Base-by-base conservation (phyloP, 163 green algal genomes). In the Chlamydomonas reinhardtii region DNA sequence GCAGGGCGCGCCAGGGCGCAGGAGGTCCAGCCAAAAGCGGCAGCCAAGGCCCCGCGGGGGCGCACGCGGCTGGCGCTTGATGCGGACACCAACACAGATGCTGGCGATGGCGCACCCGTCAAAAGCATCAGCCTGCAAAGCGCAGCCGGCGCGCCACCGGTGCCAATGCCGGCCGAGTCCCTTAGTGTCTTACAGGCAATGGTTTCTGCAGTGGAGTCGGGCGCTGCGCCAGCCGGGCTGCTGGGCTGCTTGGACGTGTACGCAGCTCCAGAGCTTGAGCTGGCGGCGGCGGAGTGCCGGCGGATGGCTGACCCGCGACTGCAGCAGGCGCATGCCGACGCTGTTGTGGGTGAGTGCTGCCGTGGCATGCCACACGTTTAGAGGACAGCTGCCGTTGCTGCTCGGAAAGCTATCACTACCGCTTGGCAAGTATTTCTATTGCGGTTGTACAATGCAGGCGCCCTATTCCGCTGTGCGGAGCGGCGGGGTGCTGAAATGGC, bases 241-340 rank as follows among this genome's bases (percentile, higher is more conserved):
- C 69, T 79, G 11, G 71, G 79, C 17, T 52, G 52, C 2, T 29
- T 86, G 56, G 80, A 86, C 56, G n/a, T 73, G 48, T 86, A 86
- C 69, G 80, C 80, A 1, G 35, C 54, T 1, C 70, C 65, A 29
- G 80, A 86, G 70, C 70, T 86, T 8, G 80, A 86, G 54, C 16
- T 80, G 27, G 54, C 48, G 70, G 31, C 68, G 54, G 80, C 79
- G 56, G 80, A 86, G 56, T 29, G 54, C 80, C 79, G 65, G 39
- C 69, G 80, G 22, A 37, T 71, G 11, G 31, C 11, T 19, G 56
- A 80, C 16, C 52, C 39, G 24, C 70, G 19, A 17, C n/a, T 86
- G n/a, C 69, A 73, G 35, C 64, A 24, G 35, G 32, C 31, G 32
- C 73, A 86, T 56, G 29, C 20, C 35, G 71, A 37, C 24, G 34